Percentiles rank a stretch among this genome's conserved stretches.
These are phyloP conservation scores for Ophiocordyceps polyrhachis-furcata DNA, from an alignment of 2,329 filamentous ascomycete species.

Conservation along the genomic window DNA sequence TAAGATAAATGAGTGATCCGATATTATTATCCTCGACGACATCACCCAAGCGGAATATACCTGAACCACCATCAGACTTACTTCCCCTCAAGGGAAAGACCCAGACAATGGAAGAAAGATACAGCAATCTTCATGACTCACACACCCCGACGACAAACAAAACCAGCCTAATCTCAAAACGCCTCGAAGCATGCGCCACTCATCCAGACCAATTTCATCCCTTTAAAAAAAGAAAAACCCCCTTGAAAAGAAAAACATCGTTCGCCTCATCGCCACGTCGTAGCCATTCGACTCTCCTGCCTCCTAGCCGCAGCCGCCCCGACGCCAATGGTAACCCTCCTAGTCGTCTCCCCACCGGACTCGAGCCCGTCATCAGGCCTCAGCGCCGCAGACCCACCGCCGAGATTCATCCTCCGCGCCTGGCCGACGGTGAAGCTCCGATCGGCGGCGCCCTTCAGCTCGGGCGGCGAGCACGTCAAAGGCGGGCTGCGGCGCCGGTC, in stretches of 20 bases:
- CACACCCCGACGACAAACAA: neutral
- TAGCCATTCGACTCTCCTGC: neutral
- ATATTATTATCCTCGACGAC: no score
- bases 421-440: conserved; percentile 32
- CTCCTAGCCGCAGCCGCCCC: conserved; percentile 5
- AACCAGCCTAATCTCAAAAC: neutral
- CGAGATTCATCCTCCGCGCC: conserved; percentile 37
- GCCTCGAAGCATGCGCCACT: neutral
- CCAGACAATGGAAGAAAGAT: neutral
- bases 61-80: no score
- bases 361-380: conserved; percentile 1
- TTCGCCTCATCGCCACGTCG: neutral
- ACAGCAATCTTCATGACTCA: neutral
- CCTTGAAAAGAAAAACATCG: neutral
- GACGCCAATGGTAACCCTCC: conserved; percentile 20
- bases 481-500: conserved; percentile 34
- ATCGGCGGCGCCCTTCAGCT: conserved; percentile 13
- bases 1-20: no score
- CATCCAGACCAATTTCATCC: neutral
- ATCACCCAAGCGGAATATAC: no score
- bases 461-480: conserved; percentile 30
- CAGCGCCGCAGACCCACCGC: conserved; percentile 18
- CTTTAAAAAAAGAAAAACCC: no score
- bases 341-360: conserved; percentile 7
- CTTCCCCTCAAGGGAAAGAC: no score